These are phyloP conservation scores for Odonthalia washingtoniensis DNA, from an alignment of 31 red algal species.

Conservation along the genomic window DNA sequence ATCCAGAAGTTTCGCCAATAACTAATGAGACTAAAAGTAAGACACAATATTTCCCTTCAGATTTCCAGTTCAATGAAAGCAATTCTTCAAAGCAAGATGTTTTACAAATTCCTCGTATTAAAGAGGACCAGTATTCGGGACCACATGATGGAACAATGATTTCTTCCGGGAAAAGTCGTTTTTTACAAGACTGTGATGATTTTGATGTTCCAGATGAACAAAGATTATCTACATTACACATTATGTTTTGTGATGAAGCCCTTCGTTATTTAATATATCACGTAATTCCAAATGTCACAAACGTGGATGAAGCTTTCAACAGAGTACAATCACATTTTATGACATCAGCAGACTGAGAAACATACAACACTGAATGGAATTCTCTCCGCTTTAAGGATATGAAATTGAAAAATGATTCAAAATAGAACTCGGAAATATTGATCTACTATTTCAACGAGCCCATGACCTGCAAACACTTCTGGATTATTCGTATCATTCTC, in stretches of 20 bases:
- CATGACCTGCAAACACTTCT: too few species aligned
- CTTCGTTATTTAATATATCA: too few species aligned
- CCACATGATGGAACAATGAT: not conserved
- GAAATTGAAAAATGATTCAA: not conserved
- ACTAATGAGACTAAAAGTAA: too few species aligned
- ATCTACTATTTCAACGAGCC: too few species aligned
- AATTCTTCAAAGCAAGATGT: not conserved
- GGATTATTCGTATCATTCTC: too few species aligned
- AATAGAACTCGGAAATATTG: too few species aligned
- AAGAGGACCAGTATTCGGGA: not conserved
- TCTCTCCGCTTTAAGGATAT: conserved; percentile 8
- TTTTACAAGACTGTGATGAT: not conserved
- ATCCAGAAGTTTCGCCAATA: too few species aligned
- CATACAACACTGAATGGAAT: conserved; percentile 34
- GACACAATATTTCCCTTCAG: too few species aligned
- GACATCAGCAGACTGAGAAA: conserved; percentile 22
- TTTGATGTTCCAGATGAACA: not conserved
- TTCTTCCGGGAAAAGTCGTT: not conserved
- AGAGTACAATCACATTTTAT: too few species aligned
- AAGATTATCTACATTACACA: not conserved
- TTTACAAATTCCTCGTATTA: not conserved
- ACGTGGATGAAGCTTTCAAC: too few species aligned
- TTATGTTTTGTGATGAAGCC: too few species aligned
- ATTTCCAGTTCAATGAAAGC: not conserved
- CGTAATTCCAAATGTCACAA: too few species aligned